Percentiles rank a stretch among this genome's conserved stretches.
These are phyloP conservation scores for Alternaria conjuncta DNA, from an alignment of 2,329 filamentous ascomycete genomes.

Conservation along the genomic window DNA sequence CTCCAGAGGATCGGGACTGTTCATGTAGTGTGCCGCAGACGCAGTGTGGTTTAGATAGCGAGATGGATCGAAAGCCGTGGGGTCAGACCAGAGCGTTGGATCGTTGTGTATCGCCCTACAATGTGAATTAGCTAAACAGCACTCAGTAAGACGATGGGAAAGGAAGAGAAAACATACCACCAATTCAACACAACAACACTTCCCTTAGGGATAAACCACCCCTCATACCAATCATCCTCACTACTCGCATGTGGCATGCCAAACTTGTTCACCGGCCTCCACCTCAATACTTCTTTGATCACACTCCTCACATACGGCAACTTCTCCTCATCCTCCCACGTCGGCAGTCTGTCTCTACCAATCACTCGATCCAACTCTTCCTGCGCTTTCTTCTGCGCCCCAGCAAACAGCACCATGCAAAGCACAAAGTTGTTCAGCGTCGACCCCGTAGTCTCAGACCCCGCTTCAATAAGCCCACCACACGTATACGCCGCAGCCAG, in stretches of 20 bases:
- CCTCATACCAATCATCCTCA: conserved; percentile 48
- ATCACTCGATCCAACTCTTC: conserved; percentile 40
- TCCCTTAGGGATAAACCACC: conserved; percentile 49
- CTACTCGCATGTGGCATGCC: conserved; percentile 44
- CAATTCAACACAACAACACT: conserved; percentile 41
- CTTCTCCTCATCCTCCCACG: conserved; percentile 38
- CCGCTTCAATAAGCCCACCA: conserved; percentile 44
- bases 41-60: conserved; percentile 32
- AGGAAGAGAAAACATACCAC: conserved; percentile 28
- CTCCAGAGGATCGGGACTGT: conserved; percentile 35
- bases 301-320: conserved; percentile 46
- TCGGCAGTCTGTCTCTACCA: conserved; percentile 37
- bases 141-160: not conserved
- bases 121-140: not conserved
- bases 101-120: conserved; percentile 45
- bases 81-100: conserved; percentile 31
- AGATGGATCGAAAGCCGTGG: conserved; percentile 40
- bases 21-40: conserved; percentile 42
- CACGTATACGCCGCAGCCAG: conserved; percentile 43
- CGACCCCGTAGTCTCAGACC: conserved; percentile 41
- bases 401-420: conserved; percentile 38
- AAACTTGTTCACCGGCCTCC: conserved; percentile 41
- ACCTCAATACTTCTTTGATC: conserved; percentile 42
- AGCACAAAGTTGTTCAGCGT: conserved; percentile 42
- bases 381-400: conserved; percentile 33